Evolutionary conservation across 345 rosid species (phyloP).

Genomic region (Trapa incisa): DNA sequence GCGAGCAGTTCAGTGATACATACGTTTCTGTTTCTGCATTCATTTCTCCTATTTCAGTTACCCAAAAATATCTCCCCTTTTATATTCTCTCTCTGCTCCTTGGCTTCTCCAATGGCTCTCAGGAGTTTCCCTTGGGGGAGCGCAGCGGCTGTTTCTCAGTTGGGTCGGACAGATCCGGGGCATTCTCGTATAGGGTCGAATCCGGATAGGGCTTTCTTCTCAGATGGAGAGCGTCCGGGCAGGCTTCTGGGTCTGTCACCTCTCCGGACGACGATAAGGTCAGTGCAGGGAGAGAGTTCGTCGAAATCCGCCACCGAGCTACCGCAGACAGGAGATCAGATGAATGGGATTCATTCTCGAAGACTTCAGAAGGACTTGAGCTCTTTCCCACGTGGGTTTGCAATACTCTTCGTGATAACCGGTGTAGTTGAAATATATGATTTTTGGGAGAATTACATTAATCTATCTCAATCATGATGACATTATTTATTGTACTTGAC

Average conservation of each 20-base stretch:
- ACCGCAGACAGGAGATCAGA: slow-evolving; percentile 9
- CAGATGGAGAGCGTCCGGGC: slow-evolving; percentile 6
- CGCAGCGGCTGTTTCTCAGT: slow-evolving; percentile 4
- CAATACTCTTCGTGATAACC: neutral
- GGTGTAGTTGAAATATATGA: neutral
- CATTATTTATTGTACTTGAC: no score
- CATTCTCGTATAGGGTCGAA: slow-evolving; percentile 4
- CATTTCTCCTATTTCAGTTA: neutral
- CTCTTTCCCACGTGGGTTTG: slow-evolving; percentile 33
- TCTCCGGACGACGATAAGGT: slow-evolving; percentile 10
- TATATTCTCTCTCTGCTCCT: no score
- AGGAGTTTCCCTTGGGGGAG: slow-evolving; percentile 2
- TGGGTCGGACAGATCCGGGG: slow-evolving; percentile 10
- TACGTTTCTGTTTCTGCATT: no score
- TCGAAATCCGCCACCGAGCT: slow-evolving; percentile 13
- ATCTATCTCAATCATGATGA: no score
- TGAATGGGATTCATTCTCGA: slow-evolving; percentile 8
- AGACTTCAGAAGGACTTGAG: slow-evolving; percentile 23
- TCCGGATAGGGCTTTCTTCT: slow-evolving; percentile 4
- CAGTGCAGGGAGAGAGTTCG: slow-evolving; percentile 14
- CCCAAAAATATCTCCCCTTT: no score
- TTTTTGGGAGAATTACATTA: neutral
- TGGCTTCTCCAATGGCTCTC: neutral
- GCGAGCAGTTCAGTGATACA: neutral
- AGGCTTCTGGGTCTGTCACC: slow-evolving; percentile 14